These are phyloP conservation scores for Capronia epimyces DNA, from an alignment of 2,329 filamentous ascomycete species.

Conservation along the genomic window DNA sequence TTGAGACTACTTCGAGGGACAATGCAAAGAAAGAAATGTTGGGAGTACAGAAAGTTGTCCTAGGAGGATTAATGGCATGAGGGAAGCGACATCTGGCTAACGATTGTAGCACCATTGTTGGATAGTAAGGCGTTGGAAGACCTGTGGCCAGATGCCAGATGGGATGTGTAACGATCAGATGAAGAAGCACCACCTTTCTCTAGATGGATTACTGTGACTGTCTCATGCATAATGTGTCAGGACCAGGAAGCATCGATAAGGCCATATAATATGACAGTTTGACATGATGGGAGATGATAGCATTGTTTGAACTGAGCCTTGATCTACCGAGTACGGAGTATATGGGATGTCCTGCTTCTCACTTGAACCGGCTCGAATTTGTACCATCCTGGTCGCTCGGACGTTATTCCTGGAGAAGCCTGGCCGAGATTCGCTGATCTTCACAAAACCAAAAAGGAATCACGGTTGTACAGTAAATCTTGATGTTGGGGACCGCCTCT, in stretches of 20 bases:
- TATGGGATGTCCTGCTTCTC: no score
- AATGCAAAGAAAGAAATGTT: slow-evolving; percentile 75
- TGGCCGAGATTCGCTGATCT: no score
- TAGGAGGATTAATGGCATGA: slow-evolving; percentile 69
- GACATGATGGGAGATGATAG: neutral
- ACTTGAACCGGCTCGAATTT: no score
- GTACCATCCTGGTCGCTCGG: no score
- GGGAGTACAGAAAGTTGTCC: slow-evolving; percentile 79
- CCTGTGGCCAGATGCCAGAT: no score
- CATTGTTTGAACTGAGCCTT: neutral
- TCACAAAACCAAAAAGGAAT: no score
- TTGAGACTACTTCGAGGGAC: slow-evolving; percentile 76
- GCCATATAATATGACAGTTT: neutral
- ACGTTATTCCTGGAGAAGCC: no score
- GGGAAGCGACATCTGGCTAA: neutral
- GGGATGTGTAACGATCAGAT: slow-evolving; percentile 5
- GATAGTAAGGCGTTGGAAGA: slow-evolving; percentile 18
- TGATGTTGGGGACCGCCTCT: no score
- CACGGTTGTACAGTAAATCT: no score
- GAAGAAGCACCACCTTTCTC: neutral
- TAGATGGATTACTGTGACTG: neutral
- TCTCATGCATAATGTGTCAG: neutral
- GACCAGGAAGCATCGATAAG: neutral
- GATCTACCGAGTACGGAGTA: neutral
- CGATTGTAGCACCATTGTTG: slow-evolving; percentile 10